A percentile compares a stretch with the other conserved stretches of the same genome.
phyloP scores from a whole-genome alignment of 371 early-diverging fungal genomes.

The Rhizopus stolonifer region DNA sequence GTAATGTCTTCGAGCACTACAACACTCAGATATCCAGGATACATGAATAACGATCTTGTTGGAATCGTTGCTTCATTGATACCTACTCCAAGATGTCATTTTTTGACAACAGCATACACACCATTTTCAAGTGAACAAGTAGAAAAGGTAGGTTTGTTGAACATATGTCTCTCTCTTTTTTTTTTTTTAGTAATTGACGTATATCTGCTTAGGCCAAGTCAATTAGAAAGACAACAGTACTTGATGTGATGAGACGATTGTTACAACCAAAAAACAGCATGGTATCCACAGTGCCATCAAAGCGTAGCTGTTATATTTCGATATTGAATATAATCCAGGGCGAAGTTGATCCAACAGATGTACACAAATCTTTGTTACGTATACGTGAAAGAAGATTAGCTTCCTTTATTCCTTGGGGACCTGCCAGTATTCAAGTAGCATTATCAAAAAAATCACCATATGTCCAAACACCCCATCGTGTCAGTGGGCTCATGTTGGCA shows the following conservation, averaged over 20 bases:
- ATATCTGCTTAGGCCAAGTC: slow-evolving; percentile 64
- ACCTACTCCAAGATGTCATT: slow-evolving; percentile 97
- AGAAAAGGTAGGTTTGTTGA: slow-evolving; percentile 66
- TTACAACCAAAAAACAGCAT: slow-evolving; percentile 96
- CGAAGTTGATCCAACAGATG: slow-evolving; percentile 97
- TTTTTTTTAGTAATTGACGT: background rate
- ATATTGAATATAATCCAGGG: slow-evolving; percentile 97
- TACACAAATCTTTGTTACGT: slow-evolving; percentile 94
- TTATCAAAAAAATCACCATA: slow-evolving; percentile 92
- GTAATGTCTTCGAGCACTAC: slow-evolving; percentile 98
- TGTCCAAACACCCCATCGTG: slow-evolving; percentile 87
- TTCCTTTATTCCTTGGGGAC: slow-evolving; percentile 99
- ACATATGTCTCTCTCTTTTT: background rate
- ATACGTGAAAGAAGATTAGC: slow-evolving; percentile 93
- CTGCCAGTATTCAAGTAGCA: slow-evolving; percentile 97
- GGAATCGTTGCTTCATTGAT: slow-evolving; percentile 94
- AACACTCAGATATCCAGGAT: slow-evolving; percentile 98
- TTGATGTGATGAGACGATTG: slow-evolving; percentile 96
- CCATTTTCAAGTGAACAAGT: slow-evolving; percentile 96
- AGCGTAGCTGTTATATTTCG: slow-evolving; percentile 93
- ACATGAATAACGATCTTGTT: slow-evolving; percentile 98
- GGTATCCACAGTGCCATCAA: slow-evolving; percentile 90
- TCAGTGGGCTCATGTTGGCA: slow-evolving; percentile 97
- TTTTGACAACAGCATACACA: slow-evolving; percentile 95
- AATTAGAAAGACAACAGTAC: slow-evolving; percentile 94